Evolutionary conservation across 257 asterid genomes (phyloP).

Genomic region (Haberlea rhodopensis): DNA sequence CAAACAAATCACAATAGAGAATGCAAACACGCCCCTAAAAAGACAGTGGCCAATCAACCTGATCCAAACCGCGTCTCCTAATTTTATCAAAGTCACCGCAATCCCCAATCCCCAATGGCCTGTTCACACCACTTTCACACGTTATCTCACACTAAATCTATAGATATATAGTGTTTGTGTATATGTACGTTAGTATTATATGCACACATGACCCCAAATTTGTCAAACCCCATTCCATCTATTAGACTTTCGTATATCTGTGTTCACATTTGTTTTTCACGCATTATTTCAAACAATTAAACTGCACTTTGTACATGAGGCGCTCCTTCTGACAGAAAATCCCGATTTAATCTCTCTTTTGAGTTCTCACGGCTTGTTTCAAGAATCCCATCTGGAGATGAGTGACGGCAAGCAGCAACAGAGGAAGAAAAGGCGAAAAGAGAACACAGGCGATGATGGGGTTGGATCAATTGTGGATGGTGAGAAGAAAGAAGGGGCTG

Average conservation of each 20-base stretch:
- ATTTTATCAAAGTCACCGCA: slow-evolving; percentile 28
- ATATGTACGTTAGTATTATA: neutral
- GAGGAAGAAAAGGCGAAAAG: slow-evolving; percentile 33
- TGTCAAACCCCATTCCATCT: slow-evolving; percentile 26
- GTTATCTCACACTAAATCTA: neutral
- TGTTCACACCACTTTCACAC: slow-evolving; percentile 38
- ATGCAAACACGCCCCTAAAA: no score
- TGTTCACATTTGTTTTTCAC: slow-evolving; percentile 43
- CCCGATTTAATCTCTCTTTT: neutral
- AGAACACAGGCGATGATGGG: neutral
- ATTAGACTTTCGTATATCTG: slow-evolving; percentile 25
- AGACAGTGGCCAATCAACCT: no score
- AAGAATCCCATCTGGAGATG: slow-evolving; percentile 30
- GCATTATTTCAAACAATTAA: slow-evolving; percentile 29
- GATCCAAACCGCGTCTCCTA: no score
- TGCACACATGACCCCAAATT: slow-evolving; percentile 21
- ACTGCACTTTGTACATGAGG: slow-evolving; percentile 25
- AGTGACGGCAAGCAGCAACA: slow-evolving; percentile 28
- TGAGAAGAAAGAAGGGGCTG: slow-evolving; percentile 33
- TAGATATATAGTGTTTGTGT: no score
- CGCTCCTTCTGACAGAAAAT: slow-evolving; percentile 4
- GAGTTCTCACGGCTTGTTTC: neutral
- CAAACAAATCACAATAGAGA: no score
- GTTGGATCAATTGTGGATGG: slow-evolving; percentile 18
- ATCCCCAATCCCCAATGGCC: slow-evolving; percentile 35